Percentiles rank a stretch among this genome's conserved stretches.
These are phyloP conservation scores for Pseudogymnoascus sp. DNA, from an alignment of 2,329 filamentous ascomycete genomes.

Conservation along the genomic window DNA sequence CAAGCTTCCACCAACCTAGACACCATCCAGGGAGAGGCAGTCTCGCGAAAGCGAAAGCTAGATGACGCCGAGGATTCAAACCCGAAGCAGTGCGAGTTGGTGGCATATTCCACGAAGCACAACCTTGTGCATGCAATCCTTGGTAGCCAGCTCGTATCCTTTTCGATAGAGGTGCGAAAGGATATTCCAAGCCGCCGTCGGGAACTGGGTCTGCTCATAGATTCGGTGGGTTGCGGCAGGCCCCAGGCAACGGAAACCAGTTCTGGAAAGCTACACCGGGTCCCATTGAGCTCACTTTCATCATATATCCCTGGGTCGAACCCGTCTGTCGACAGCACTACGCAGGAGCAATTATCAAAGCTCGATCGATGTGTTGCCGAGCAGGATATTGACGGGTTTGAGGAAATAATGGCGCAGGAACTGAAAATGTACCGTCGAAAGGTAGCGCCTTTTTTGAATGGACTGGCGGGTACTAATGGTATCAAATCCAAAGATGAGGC, in stretches of 20 bases:
- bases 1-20: slow-evolving; percentile 36
- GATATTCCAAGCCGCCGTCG: slow-evolving; percentile 48
- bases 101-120: slow-evolving; percentile 57
- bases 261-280: slow-evolving; percentile 28
- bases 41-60: slow-evolving; percentile 24
- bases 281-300: slow-evolving; percentile 12
- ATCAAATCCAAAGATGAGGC: background rate
- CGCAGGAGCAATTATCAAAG: slow-evolving; percentile 15
- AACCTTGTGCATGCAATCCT: slow-evolving; percentile 59
- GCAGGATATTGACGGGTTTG: slow-evolving; percentile 35
- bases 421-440: slow-evolving; percentile 26
- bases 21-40: slow-evolving; percentile 8
- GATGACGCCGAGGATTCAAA: slow-evolving; percentile 12
- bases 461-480: background rate
- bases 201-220: slow-evolving; percentile 58
- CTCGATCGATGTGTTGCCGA: slow-evolving; percentile 32
- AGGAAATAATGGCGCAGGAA: slow-evolving; percentile 32
- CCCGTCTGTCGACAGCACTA: slow-evolving; percentile 16
- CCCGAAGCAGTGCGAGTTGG: slow-evolving; percentile 36
- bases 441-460: background rate
- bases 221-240: slow-evolving; percentile 62
- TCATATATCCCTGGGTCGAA: slow-evolving; percentile 23
- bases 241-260: slow-evolving; percentile 31
- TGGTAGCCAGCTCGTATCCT: slow-evolving; percentile 57
- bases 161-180: slow-evolving; percentile 60